Percentiles rank a stretch among this genome's conserved stretches.
phyloP scores from a whole-genome alignment of 2,329 filamentous ascomycete genomes.

The Pyrenochaeta sp. region DNA sequence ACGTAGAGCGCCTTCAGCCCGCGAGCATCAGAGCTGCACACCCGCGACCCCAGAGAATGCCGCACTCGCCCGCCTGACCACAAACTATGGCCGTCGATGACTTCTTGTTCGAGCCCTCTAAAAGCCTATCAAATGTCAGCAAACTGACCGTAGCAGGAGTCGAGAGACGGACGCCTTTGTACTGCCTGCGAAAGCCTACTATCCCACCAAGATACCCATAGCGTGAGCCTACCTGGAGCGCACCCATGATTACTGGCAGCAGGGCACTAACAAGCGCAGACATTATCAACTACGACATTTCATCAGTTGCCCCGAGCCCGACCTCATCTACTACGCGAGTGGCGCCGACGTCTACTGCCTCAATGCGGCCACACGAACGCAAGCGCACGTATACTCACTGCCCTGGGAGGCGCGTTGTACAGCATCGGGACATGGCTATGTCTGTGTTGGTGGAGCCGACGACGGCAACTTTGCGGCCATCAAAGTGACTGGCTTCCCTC shows the following conservation, averaged over 20 bases:
- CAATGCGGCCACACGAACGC: slow-evolving; percentile 73
- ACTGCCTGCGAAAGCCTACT: slow-evolving; percentile 56
- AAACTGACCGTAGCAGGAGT: slow-evolving; percentile 48
- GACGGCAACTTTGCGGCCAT: slow-evolving; percentile 87
- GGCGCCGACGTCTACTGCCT: slow-evolving; percentile 67
- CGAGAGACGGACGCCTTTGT: slow-evolving; percentile 58
- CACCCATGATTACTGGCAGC: neutral
- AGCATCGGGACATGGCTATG: slow-evolving; percentile 84
- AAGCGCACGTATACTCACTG: slow-evolving; percentile 76
- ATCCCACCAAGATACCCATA: slow-evolving; percentile 58
- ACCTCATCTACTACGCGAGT: slow-evolving; percentile 85
- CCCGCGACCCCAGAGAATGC: slow-evolving; percentile 36
- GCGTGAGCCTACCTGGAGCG: slow-evolving; percentile 46
- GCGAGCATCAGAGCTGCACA: slow-evolving; percentile 17
- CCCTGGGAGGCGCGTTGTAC: slow-evolving; percentile 79
- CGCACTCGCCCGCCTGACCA: slow-evolving; percentile 31
- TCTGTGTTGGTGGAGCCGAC: slow-evolving; percentile 86
- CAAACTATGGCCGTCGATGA: slow-evolving; percentile 51
- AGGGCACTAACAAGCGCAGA: slow-evolving; percentile 54
- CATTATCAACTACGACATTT: slow-evolving; percentile 92
- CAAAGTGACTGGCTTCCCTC: slow-evolving; percentile 60
- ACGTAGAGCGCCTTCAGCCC: slow-evolving; percentile 19
- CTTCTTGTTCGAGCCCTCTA: slow-evolving; percentile 37
- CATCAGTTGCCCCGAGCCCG: slow-evolving; percentile 79
- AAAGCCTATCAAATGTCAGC: neutral